These are phyloP conservation scores for Asterochloris sp. DNA, from an alignment of 139 green algal species.

Conservation along the genomic window DNA sequence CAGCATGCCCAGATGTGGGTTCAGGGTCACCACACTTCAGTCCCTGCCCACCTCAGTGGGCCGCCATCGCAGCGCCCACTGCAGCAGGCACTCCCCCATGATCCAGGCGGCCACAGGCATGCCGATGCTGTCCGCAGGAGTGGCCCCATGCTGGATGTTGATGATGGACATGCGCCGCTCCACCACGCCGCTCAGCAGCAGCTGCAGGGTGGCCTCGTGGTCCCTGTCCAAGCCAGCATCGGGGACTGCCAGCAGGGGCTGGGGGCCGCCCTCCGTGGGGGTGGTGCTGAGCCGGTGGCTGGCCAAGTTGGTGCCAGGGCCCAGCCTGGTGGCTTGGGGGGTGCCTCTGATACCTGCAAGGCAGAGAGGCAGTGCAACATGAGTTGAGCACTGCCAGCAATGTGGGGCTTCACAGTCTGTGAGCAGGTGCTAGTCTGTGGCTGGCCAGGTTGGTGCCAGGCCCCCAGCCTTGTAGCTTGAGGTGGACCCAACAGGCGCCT, in stretches of 20 bases:
- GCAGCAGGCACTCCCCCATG: constrained; percentile 41
- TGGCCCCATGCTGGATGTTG: constrained; percentile 24
- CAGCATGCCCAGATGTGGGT: too few species aligned
- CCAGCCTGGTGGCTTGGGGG: neutral
- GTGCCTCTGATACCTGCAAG: too few species aligned
- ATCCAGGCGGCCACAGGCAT: constrained; percentile 52
- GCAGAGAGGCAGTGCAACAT: too few species aligned
- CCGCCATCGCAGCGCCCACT: constrained; percentile 40
- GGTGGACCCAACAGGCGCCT: too few species aligned
- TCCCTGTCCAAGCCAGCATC: constrained; percentile 2
- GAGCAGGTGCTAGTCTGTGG: too few species aligned
- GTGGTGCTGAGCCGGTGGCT: neutral
- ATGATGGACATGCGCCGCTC: constrained; percentile 33
- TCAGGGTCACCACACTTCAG: neutral
- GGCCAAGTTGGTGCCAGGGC: neutral
- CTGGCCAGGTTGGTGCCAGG: too few species aligned
- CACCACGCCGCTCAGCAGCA: constrained; percentile 21
- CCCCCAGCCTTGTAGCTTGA: too few species aligned
- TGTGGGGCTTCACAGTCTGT: too few species aligned
- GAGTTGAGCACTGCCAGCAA: too few species aligned
- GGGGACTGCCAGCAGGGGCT: neutral
- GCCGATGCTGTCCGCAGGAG: constrained; percentile 18
- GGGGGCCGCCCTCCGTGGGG: neutral
- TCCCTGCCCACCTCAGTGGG: constrained; percentile 18
- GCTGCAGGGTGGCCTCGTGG: constrained; percentile 2